Base-by-base conservation (phyloP, 306 rosid genomes). In the Carpinus viminea region DNA sequence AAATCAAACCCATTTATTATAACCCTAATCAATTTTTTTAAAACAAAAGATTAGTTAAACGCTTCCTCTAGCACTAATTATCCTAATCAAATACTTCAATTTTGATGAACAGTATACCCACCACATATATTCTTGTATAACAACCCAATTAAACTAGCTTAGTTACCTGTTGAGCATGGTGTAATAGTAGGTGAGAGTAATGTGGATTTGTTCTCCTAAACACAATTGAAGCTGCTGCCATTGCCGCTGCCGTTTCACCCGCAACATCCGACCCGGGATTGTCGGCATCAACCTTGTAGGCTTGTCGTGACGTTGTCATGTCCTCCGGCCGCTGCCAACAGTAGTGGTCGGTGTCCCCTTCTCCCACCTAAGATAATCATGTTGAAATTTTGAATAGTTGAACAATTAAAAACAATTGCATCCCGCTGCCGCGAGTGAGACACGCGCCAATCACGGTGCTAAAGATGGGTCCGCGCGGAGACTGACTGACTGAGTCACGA, bases 261-360 rank as follows among this genome's bases (percentile, higher is more conserved):
- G 90, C 96, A 0, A 89, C 70, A 21, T 93, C 98, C 0, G 98
- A 91, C 7, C 98, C 98, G 3, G 96, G 93, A 31, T 87, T 85
- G 54, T 83, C 73, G 38, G 52, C 79, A 20, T 93, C 92, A 3
- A 93, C 71, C 85, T 82, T 90, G 70, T 84, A 91, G 52, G 97
- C 94, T 62, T 75, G 89, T 5, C 98, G 91, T 0, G 98, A 89
- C 0, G 98, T 93, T 0, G 92, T 89, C 97, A 91, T 93, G 61
- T 93, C 98, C 76, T 93, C 96, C 18, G 98, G 91, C 66, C 98
- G 84, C 79, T 93, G 97, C 98, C 98, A 93, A 73, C 98, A 93
- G 61, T 90, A 93, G 85, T 93, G 98, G 76, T 91, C 98, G 0
- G 93, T 89, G n/a, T 70, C 70, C 1, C 97, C 98, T 3, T 93